phyloP scores from a whole-genome alignment of 2,329 filamentous ascomycete genomes.

The Teratosphaeria pseudoeucalypti region DNA sequence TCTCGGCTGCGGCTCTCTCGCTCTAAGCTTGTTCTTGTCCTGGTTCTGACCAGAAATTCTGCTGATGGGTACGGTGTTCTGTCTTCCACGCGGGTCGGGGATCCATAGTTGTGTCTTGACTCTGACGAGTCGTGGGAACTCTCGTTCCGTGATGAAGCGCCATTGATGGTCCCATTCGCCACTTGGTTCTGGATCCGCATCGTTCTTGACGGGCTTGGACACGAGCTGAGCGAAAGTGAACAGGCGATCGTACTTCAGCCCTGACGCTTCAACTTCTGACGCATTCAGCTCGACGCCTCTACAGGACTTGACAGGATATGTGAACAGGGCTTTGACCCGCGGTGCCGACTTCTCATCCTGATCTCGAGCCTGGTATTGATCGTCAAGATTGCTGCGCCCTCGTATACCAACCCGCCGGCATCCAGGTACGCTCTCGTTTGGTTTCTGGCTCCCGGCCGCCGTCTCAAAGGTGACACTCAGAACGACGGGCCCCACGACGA shows the following conservation, averaged over 20 bases:
- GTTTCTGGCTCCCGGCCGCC: neutral
- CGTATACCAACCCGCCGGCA: conserved; percentile 17
- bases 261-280: conserved; percentile 54
- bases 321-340: conserved; percentile 58
- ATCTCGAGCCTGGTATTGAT: conserved; percentile 8
- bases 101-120: conserved; percentile 59
- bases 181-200: conserved; percentile 10
- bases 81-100: conserved; percentile 39
- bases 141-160: conserved; percentile 61
- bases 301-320: conserved; percentile 80
- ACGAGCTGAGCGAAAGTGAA: conserved; percentile 67
- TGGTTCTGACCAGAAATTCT: neutral
- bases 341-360: conserved; percentile 24
- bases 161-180: conserved; percentile 42
- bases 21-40: neutral
- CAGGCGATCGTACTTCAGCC: conserved; percentile 68
- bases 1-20: neutral
- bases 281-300: conserved; percentile 60
- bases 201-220: conserved; percentile 25
- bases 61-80: neutral
- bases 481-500: conserved; percentile 11
- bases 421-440: conserved; percentile 12
- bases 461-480: conserved; percentile 4
- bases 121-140: conserved; percentile 60
- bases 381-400: conserved; percentile 14